Conservation (phyloP, 306 rosid genomes). For the Hippophae rhamnoides region DNA sequence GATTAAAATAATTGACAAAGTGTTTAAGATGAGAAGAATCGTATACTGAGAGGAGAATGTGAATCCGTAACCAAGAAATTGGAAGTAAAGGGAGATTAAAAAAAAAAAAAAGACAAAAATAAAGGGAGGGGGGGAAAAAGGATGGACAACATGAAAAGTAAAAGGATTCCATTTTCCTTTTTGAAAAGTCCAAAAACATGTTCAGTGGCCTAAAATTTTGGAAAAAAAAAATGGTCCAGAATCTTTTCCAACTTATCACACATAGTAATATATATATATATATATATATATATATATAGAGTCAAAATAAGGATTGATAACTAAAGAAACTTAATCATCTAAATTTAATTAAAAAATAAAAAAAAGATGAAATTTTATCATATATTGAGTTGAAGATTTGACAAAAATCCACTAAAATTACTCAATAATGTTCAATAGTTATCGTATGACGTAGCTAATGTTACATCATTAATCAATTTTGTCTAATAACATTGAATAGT, state of each 20-base stretch:
- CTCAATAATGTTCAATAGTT: no score
- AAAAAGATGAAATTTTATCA: no score
- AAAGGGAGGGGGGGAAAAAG: slow-evolving; percentile 1
- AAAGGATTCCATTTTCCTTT: slow-evolving; percentile 2
- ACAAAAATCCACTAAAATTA: no score
- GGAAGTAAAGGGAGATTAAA: not conserved
- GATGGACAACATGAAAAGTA: slow-evolving; percentile 17
- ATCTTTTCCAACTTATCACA: slow-evolving; percentile 6
- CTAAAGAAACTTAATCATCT: no score
- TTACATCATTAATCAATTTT: no score
- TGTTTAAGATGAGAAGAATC: no score
- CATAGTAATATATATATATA: not conserved
- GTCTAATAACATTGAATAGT: no score
- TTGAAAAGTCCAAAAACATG: slow-evolving; percentile 2
- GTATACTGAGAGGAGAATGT: not conserved
- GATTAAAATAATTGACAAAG: not conserved
- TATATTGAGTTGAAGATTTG: no score
- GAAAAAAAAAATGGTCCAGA: slow-evolving; percentile 18
- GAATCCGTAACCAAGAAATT: not conserved
- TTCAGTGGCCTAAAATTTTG: slow-evolving; percentile 20
- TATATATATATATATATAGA: not conserved
- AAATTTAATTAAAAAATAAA: no score
- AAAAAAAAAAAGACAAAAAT: not conserved
- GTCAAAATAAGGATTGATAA: not conserved
- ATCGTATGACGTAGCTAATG: no score